Evolutionary conservation across 176 grass and related monocot genomes (phyloP).

Genomic region (Triticum turgidum): DNA sequence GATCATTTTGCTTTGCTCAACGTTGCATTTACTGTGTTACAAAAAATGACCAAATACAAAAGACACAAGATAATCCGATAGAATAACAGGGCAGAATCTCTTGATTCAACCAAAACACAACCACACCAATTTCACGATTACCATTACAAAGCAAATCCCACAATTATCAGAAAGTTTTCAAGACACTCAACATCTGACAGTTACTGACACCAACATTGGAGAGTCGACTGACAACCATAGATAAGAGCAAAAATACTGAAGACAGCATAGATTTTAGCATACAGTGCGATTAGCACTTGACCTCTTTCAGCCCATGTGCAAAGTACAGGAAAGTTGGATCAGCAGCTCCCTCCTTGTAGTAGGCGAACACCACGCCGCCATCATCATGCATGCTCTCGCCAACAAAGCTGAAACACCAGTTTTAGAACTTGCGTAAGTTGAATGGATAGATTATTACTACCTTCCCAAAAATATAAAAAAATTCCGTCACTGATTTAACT

Average conservation of each 20-base stretch:
- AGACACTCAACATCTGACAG: conserved; percentile 6
- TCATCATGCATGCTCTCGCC: conserved; percentile 95
- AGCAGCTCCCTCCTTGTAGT: conserved; percentile 73
- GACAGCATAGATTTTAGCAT: background rate
- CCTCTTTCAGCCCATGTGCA: conserved; percentile 63
- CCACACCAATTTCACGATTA: background rate
- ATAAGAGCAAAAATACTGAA: conserved; percentile 32
- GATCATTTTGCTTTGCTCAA: no score
- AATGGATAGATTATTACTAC: background rate
- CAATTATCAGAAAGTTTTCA: conserved; percentile 5
- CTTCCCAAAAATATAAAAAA: background rate
- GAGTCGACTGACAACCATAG: conserved; percentile 11
- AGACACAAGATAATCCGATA: no score
- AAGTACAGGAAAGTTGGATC: conserved; percentile 93
- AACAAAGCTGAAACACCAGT: conserved; percentile 61
- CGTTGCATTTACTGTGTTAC: no score
- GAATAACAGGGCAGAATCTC: background rate
- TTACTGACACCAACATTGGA: conserved; percentile 6
- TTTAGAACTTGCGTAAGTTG: background rate
- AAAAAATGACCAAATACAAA: no score
- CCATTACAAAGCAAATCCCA: background rate
- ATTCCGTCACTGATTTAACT: background rate
- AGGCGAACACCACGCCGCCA: conserved; percentile 65
- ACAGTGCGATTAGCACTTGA: conserved; percentile 61
- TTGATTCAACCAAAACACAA: background rate